phyloP scores from a whole-genome alignment of 2,329 filamentous ascomycete genomes.

The Fusarium decemcellulare region DNA sequence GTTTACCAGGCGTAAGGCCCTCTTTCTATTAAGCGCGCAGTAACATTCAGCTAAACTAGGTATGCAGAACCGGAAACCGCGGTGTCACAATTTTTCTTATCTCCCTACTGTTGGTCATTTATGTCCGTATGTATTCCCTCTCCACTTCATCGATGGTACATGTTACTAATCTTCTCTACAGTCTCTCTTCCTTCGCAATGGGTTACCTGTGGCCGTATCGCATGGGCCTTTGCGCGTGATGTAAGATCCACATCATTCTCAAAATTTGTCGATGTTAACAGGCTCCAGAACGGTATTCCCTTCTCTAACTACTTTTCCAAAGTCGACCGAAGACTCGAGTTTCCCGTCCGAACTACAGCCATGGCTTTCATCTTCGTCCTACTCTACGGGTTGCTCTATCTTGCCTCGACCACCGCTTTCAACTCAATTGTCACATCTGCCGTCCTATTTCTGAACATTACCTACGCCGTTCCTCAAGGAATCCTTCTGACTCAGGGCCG shows the following conservation, averaged over 20 bases:
- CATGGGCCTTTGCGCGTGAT: conserved; percentile 12
- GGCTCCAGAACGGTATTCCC: not conserved
- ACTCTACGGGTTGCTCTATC: conserved; percentile 23
- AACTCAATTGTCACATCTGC: conserved; percentile 30
- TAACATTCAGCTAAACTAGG: too few species aligned
- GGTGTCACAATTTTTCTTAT: conserved; percentile 8
- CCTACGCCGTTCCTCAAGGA: conserved; percentile 24
- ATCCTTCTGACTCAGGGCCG: conserved; percentile 18
- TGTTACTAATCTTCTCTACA: not conserved
- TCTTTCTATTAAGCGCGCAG: too few species aligned
- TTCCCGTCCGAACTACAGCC: conserved; percentile 5
- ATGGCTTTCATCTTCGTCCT: conserved; percentile 11
- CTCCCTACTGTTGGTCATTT: conserved; percentile 8
- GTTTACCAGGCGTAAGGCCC: conserved; percentile 18
- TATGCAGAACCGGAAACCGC: conserved; percentile 11
- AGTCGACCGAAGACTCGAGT: conserved; percentile 3
- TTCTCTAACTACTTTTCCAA: conserved; percentile 10
- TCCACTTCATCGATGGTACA: too few species aligned
- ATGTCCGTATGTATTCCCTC: not conserved
- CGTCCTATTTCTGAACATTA: conserved; percentile 23
- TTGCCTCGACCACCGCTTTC: conserved; percentile 24
- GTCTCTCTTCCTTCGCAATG: conserved; percentile 9
- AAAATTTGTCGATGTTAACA: not conserved
- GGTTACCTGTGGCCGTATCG: conserved; percentile 12
- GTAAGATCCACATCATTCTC: not conserved